Base-by-base conservation (phyloP, 2,329 filamentous ascomycete species). In the Fusarium clavum region DNA sequence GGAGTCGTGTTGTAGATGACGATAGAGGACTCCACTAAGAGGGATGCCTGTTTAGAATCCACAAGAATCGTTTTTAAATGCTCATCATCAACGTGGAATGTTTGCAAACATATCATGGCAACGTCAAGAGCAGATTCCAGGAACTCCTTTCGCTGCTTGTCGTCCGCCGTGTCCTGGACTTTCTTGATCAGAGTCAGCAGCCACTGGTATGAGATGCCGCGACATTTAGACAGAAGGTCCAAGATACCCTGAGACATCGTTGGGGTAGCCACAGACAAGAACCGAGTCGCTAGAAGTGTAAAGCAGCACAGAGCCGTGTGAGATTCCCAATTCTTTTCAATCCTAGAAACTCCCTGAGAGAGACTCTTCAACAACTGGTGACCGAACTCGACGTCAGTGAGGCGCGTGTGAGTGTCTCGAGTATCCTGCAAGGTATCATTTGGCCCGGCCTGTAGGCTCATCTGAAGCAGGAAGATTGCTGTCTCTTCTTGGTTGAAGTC, bases 401-500 rank as follows among this genome's bases (percentile, higher is more conserved):
- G 24, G 5, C 38, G 41, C 4, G 34, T 27, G 30, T 75, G 66
- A 2, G 68, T 43, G 14, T 30, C 27, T 47, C 67, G 46, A 9
- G 32, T 27, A 7, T 20, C 16, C 2, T 11, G 8, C 2, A 8
- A n/a, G 0, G 12, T 0, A 2, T 20, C 7, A 1, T 47, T 40
- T 3, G 69, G 72, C 0, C 74, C 74, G 6, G 62, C 72, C 27
- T 77, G 73, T 1, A 71, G 32, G 9, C 55, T 71, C 14, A 72
- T 59, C 22, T 76, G 75, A 5, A 76, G 67, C 0, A 77, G 22
- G 4, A 75, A 67, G 0, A 52, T 51, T 0, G 64, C 55, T 0
- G 72, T 74, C 45, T 76, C 73, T 0, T 46, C 4, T 32, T 71
- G 75, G 14, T 76, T 76, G 30, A 74, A 75, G 27, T 76, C 73